phyloP scores from a whole-genome alignment of 1,284 basidiomycete genomes.

The Cutaneotrichosporon mucoides region DNA sequence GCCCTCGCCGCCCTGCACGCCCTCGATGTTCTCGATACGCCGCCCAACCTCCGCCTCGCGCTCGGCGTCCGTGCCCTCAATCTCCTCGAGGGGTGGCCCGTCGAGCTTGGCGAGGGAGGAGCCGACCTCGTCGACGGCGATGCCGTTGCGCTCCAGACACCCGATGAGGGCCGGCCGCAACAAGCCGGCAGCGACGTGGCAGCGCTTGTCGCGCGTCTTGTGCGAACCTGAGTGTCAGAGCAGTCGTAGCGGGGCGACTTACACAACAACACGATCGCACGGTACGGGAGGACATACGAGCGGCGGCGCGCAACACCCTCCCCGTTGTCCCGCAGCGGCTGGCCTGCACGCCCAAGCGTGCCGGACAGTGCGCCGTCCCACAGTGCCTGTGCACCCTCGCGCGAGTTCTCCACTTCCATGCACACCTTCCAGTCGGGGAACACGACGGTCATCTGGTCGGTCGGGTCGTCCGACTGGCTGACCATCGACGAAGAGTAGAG shows the following conservation, averaged over 20 bases:
- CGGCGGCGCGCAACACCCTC: slow-evolving; percentile 49
- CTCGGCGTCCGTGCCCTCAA: slow-evolving; percentile 56
- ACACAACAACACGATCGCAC: slow-evolving; percentile 77
- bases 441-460: slow-evolving; percentile 69
- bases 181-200: slow-evolving; percentile 76
- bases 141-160: slow-evolving; percentile 39
- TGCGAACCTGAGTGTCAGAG: slow-evolving; percentile 66
- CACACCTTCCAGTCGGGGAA: slow-evolving; percentile 87
- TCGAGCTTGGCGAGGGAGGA: slow-evolving; percentile 55
- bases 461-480: slow-evolving; percentile 63
- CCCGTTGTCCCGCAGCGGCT: slow-evolving; percentile 22
- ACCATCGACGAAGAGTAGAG: slow-evolving; percentile 73
- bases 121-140: slow-evolving; percentile 46
- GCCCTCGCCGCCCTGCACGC: slow-evolving; percentile 51
- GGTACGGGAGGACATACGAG: slow-evolving; percentile 60
- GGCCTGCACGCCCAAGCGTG: slow-evolving; percentile 45
- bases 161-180: slow-evolving; percentile 56
- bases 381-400: slow-evolving; percentile 63
- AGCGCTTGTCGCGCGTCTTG: slow-evolving; percentile 83
- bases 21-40: slow-evolving; percentile 51
- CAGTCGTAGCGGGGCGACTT: slow-evolving; percentile 36
- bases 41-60: slow-evolving; percentile 52
- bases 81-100: slow-evolving; percentile 53
- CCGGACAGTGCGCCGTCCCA: slow-evolving; percentile 64
- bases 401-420: slow-evolving; percentile 61